These are phyloP conservation scores for Mortierella sp. DNA, from an alignment of 371 early-diverging fungal species.

Conservation along the genomic window DNA sequence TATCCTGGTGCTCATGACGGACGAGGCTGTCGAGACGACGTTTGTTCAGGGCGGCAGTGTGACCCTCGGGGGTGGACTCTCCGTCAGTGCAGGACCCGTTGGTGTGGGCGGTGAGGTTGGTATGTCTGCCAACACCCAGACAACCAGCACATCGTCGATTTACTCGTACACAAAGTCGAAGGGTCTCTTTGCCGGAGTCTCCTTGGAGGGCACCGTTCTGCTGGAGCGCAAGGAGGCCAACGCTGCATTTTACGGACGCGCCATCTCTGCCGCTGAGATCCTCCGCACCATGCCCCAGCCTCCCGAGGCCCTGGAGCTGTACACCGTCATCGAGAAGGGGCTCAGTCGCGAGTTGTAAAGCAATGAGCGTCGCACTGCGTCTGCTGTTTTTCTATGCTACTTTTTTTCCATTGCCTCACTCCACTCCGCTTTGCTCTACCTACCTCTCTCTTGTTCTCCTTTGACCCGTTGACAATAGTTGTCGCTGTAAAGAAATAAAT, in stretches of 20 bases:
- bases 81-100: conserved; percentile 84
- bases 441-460: background rate
- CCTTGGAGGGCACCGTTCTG: conserved; percentile 70
- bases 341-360: conserved; percentile 46
- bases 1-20: conserved; percentile 83
- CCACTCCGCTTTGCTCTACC: too few species aligned
- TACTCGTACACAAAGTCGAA: conserved; percentile 80
- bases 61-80: conserved; percentile 51
- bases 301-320: conserved; percentile 51
- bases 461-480: background rate
- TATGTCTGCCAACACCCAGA: conserved; percentile 67
- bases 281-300: conserved; percentile 58
- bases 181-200: conserved; percentile 82
- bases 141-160: conserved; percentile 62
- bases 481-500: background rate
- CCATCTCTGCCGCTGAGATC: conserved; percentile 65
- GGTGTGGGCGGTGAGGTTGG: conserved; percentile 85
- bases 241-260: conserved; percentile 64
- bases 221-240: conserved; percentile 70
- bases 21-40: conserved; percentile 80
- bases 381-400: background rate
- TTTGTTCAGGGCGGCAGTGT: conserved; percentile 50
- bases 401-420: background rate
- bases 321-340: conserved; percentile 51
- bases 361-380: too few species aligned